Percentiles rank a stretch among this genome's conserved stretches.
phyloP scores from a whole-genome alignment of 306 rosid species.

The Cicer yamashitae region DNA sequence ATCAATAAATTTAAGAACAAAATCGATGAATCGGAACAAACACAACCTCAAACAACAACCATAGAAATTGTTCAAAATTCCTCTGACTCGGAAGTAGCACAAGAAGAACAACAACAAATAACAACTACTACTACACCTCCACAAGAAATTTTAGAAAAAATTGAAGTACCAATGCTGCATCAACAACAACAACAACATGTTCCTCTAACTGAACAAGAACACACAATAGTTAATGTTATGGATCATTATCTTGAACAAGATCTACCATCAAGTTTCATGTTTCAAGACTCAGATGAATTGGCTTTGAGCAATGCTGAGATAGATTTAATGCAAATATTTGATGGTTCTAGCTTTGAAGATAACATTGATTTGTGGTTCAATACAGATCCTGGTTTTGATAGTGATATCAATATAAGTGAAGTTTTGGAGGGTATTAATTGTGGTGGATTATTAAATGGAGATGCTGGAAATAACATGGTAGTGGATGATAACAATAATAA shows the following conservation, averaged over 20 bases:
- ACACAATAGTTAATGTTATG: conserved; percentile 48
- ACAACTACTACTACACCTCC: background rate
- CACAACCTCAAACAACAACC: conserved; percentile 21
- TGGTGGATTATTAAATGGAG: conserved; percentile 36
- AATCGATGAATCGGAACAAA: conserved; percentile 35
- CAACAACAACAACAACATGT: conserved; percentile 33
- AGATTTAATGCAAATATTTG: conserved; percentile 56
- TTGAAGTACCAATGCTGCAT: background rate
- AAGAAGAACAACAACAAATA: conserved; percentile 20
- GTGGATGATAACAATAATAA: conserved; percentile 22
- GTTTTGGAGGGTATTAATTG: conserved; percentile 44
- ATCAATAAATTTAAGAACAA: conserved; percentile 50
- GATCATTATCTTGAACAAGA: conserved; percentile 51
- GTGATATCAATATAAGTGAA: conserved; percentile 41
- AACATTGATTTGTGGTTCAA: conserved; percentile 63
- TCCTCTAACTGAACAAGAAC: conserved; percentile 7
- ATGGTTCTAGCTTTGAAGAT: conserved; percentile 62
- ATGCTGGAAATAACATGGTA: conserved; percentile 43
- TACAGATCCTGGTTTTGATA: conserved; percentile 32
- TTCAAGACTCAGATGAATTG: conserved; percentile 49
- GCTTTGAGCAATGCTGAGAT: conserved; percentile 45
- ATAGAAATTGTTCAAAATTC: conserved; percentile 40
- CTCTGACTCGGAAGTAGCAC: conserved; percentile 44
- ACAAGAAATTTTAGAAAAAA: conserved; percentile 18
- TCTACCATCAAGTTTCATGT: conserved; percentile 65